phyloP scores from a whole-genome alignment of 129 eudicot genomes.

The Pittosporum tobira region DNA sequence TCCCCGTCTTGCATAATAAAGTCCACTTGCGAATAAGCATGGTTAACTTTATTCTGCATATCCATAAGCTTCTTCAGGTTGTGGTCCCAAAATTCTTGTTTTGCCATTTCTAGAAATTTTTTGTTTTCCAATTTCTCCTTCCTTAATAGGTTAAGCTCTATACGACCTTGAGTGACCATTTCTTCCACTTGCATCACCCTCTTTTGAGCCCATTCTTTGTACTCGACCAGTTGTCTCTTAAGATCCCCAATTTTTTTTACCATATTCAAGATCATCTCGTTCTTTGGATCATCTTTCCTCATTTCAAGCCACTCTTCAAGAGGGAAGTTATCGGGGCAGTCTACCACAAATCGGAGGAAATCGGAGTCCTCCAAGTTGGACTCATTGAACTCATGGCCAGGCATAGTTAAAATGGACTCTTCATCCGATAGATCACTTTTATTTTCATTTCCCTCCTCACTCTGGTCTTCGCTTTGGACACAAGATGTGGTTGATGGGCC shows the following conservation, averaged over 20 bases:
- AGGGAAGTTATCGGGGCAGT: neutral
- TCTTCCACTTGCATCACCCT: neutral
- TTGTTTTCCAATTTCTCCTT: neutral
- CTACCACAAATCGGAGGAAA: neutral
- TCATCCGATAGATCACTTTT: neutral
- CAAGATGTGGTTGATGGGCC: neutral
- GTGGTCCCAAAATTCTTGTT: neutral
- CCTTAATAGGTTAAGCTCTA: neutral
- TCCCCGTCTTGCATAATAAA: neutral
- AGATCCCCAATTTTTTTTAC: neutral
- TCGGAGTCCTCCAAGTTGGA: neutral
- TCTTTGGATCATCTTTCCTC: neutral
- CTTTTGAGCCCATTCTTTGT: conserved; percentile 6
- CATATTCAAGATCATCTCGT: neutral
- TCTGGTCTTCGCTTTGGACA: neutral
- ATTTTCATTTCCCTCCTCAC: neutral
- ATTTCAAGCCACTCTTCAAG: neutral
- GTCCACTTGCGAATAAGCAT: neutral
- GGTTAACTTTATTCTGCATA: neutral
- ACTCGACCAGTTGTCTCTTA: neutral
- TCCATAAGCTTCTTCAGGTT: neutral
- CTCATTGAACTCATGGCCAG: neutral
- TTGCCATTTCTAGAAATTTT: neutral
- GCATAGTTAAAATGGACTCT: neutral
- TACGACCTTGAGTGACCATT: neutral